Conservation (phyloP, 305 asterid genomes). For the Coffea humblotiana region DNA sequence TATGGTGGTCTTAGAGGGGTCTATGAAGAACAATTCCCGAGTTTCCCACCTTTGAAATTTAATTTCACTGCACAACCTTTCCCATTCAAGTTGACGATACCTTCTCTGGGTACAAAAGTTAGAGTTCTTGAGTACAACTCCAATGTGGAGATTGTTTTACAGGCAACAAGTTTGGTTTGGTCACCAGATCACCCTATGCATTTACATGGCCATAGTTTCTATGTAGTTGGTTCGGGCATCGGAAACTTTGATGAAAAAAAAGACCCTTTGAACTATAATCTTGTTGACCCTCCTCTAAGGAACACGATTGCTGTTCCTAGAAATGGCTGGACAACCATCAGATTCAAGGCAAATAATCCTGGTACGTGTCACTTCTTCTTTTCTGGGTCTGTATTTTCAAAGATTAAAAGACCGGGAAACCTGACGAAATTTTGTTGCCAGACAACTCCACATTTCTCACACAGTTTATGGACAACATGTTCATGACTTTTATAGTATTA, state of each 20-base stretch:
- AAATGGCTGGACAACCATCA: conserved; percentile 65
- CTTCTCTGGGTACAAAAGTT: conserved; percentile 33
- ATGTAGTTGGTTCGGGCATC: conserved; percentile 57
- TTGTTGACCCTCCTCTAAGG: conserved; percentile 59
- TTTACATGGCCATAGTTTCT: conserved; percentile 66
- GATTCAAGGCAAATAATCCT: conserved; percentile 67
- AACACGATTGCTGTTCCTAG: conserved; percentile 53
- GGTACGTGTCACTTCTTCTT: conserved; percentile 15
- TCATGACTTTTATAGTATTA: no score
- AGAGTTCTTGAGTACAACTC: conserved; percentile 43
- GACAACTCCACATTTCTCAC: no score
- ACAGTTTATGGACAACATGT: no score
- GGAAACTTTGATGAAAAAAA: conserved; percentile 48
- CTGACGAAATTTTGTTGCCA: no score
- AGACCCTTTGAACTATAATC: conserved; percentile 53
- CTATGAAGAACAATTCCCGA: conserved; percentile 28
- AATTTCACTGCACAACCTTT: conserved; percentile 35
- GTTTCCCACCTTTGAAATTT: conserved; percentile 37
- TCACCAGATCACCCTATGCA: conserved; percentile 67
- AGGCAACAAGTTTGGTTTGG: conserved; percentile 50
- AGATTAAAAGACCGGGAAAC: no score
- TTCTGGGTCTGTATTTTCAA: no score
- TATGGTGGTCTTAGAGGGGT: conserved; percentile 24
- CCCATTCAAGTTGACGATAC: conserved; percentile 7
- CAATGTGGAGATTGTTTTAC: conserved; percentile 57